Base-by-base conservation (phyloP, 2,329 filamentous ascomycete species). In the Fusarium pseudonygamai region DNA sequence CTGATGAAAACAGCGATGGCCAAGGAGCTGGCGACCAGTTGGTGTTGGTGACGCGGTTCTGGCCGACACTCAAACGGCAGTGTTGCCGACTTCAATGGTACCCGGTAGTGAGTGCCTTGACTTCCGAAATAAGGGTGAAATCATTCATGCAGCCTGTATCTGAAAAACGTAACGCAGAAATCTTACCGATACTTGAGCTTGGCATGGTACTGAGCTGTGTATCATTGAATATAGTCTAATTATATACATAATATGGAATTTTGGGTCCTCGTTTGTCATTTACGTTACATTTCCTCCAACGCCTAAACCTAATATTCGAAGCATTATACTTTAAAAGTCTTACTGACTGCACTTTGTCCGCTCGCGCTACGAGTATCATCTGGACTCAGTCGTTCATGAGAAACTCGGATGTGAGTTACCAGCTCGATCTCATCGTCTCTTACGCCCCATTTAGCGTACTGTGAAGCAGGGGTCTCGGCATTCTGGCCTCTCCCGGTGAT, bases 351-450 rank as follows among this genome's bases (percentile, higher is more conserved):
- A 15, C 50, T 53, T 18, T 39, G 7, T 6, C 32, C 50, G 24
- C 50, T 53, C 24, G 50, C 50, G 10, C 50, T 53, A 1, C 50
- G 32, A 39, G 50, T 13, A 30, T 49, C 50, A 15, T 53, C 50
- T 9, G 50, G 50, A 13, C 37, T 39, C 4, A 39, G 7, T 5
- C 26, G 34, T 8, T 53, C 50, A 14, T 53, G 50, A 1, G 50
- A 53, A 39, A 53, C 26, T 5, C 65, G 65, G 37, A 67, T 61
- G 15, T 67, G 53, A 6, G 65, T 67, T 6, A 67, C 65, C 3
- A 67, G 28, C 22, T 64, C 62, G 12, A 67, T 67, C n/a, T 67
- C 65, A 28, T 67, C 65, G 6, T 67, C 65, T 7, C 62, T 14
- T 3, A 67, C 40, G 3, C 65, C 65, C 65, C 65, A 67, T 60